These are phyloP conservation scores for Metahyphopichia silvanorum DNA, from an alignment of 805 yeast species.

Conservation along the genomic window DNA sequence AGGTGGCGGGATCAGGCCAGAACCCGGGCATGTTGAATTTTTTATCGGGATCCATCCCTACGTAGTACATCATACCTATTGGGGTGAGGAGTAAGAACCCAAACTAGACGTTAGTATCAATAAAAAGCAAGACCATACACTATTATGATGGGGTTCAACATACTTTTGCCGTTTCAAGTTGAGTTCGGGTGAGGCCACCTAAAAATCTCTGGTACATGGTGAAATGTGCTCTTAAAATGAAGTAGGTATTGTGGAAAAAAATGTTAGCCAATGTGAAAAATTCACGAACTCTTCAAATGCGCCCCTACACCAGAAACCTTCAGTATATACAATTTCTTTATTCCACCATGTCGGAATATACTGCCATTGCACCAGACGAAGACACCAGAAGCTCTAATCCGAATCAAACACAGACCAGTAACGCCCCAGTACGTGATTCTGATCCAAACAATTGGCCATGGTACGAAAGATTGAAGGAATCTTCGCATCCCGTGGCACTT, in stretches of 20 bases:
- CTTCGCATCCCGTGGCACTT: conserved; percentile 82
- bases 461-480: conserved; percentile 47
- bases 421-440: too few relatives aligned
- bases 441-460: conserved; percentile 19
- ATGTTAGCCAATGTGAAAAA: too few relatives aligned
- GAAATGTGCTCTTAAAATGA: too few relatives aligned
- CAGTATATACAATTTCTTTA: too few relatives aligned
- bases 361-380: conserved; percentile 9
- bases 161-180: conserved; percentile 43
- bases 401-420: too few relatives aligned
- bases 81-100: conserved; percentile 85
- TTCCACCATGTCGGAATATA: conserved; percentile 6
- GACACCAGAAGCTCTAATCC: too few relatives aligned
- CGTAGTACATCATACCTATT: conserved; percentile 87
- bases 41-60: conserved; percentile 85
- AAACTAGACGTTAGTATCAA: conserved; percentile 42
- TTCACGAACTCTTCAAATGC: too few relatives aligned
- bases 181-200: conserved; percentile 39
- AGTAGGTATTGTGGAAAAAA: too few relatives aligned
- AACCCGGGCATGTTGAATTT: conserved; percentile 90
- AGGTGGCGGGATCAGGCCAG: conserved; percentile 95
- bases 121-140: not conserved
- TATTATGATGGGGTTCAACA: conserved; percentile 13
- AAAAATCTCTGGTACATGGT: conserved; percentile 29
- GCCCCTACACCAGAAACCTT: too few relatives aligned